phyloP scores from a whole-genome alignment of 2,329 filamentous ascomycete species.

The Fusarium fracticaudum region DNA sequence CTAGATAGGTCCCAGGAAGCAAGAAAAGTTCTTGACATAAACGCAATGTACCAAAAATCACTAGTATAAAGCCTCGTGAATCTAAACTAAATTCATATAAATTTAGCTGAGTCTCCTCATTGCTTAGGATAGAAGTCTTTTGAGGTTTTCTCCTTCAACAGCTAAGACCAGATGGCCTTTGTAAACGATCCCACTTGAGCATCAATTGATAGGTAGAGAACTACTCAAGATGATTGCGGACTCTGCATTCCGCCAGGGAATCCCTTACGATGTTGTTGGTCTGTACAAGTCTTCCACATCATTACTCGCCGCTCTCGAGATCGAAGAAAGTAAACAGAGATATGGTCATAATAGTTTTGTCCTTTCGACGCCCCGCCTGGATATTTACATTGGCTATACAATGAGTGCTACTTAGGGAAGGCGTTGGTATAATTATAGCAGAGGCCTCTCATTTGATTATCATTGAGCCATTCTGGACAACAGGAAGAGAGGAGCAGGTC shows the following conservation, averaged over 20 bases:
- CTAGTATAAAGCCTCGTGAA: not conserved
- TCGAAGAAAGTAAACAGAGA: not conserved
- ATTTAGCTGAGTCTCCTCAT: not conserved
- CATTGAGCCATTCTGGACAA: not conserved
- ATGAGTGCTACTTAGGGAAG: not conserved
- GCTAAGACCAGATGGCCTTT: not conserved
- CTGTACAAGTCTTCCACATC: not conserved
- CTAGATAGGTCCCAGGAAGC: not conserved
- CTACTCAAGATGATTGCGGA: not conserved
- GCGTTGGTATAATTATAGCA: not conserved
- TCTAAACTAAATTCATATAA: not conserved
- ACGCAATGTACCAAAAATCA: not conserved
- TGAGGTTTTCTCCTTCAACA: not conserved
- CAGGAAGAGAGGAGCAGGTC: not conserved
- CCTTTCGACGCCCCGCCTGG: not conserved
- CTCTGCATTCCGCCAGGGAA: not conserved
- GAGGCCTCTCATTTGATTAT: not conserved
- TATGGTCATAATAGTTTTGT: not conserved
- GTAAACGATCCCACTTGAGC: not conserved
- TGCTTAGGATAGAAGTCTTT: not conserved
- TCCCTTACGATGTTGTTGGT: not conserved
- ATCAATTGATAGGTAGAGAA: not conserved
- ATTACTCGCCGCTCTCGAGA: not conserved
- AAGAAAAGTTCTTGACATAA: not conserved
- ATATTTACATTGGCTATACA: not conserved